A percentile compares a stretch with the other conserved stretches of the same genome.
Evolutionary conservation across 441 rosid genomes (phyloP).

Genomic region (Geranium incanum): DNA sequence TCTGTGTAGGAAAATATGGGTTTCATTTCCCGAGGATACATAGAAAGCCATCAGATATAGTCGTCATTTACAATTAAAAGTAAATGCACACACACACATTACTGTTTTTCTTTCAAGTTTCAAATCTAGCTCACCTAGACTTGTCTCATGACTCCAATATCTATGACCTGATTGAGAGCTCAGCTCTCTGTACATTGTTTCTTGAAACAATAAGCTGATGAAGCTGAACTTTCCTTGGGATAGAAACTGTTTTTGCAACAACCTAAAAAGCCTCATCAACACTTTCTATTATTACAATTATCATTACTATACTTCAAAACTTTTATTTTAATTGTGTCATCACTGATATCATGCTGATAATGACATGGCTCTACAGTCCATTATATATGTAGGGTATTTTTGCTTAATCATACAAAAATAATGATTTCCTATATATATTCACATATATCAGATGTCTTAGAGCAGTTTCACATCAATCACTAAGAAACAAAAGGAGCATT

Average conservation of each 20-base stretch:
- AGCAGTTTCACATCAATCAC: conserved; percentile 9
- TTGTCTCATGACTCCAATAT: not conserved
- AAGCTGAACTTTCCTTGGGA: conserved; percentile 2
- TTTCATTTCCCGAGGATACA: conserved; percentile 2
- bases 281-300: not conserved
- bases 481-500: not conserved
- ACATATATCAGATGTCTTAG: not conserved
- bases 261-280: conserved; percentile 3
- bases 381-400: not conserved
- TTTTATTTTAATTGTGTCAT: not conserved
- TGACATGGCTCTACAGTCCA: not conserved
- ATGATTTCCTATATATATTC: not conserved
- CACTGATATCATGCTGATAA: conserved; percentile 3
- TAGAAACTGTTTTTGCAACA: conserved; percentile 5
- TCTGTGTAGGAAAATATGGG: conserved; percentile 2
- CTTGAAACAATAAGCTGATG: not conserved
- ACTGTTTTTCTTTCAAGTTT: not conserved
- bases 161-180: conserved; percentile 1
- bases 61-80: not conserved
- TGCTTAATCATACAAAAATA: not conserved
- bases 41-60: conserved; percentile 1
- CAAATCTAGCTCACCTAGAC: not conserved
- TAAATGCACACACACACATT: not conserved
- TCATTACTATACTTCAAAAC: not conserved
- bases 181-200: not conserved